Evolutionary conservation across 805 yeast genomes (phyloP).

Genomic region (Candida succiphila): DNA sequence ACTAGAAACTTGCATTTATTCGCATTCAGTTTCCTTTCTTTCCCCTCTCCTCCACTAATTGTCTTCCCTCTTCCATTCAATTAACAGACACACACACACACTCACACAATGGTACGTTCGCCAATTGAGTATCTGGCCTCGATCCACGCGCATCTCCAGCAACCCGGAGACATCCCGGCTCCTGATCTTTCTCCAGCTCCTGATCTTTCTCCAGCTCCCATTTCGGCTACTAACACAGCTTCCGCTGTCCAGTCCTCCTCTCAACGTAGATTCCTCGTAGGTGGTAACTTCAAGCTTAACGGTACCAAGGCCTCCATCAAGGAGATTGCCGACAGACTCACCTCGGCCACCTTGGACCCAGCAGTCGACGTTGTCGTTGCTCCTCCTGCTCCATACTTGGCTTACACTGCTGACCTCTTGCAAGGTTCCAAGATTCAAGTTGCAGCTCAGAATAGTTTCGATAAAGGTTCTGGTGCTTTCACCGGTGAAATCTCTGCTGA

Average conservation of each 20-base stretch:
- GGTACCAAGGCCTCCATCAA: slow-evolving; percentile 83
- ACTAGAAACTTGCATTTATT: too few species aligned
- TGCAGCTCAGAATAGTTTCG: slow-evolving; percentile 87
- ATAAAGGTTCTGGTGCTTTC: slow-evolving; percentile 90
- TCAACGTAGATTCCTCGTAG: slow-evolving; percentile 67
- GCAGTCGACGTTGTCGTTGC: slow-evolving; percentile 89
- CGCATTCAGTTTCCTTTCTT: neutral
- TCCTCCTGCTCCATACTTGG: slow-evolving; percentile 92
- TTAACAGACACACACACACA: too few species aligned
- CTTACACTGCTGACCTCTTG: slow-evolving; percentile 59
- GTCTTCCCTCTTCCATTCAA: too few species aligned
- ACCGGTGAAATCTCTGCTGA: slow-evolving; percentile 94
- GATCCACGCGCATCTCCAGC: neutral
- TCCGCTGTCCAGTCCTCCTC: slow-evolving; percentile 10
- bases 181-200: neutral
- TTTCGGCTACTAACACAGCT: neutral
- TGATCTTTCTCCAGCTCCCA: neutral
- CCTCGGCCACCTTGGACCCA: slow-evolving; percentile 63
- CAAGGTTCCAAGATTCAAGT: slow-evolving; percentile 66
- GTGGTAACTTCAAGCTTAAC: slow-evolving; percentile 99
- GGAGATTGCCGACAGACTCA: slow-evolving; percentile 74
- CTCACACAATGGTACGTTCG: slow-evolving; percentile 1
- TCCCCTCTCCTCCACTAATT: neutral
- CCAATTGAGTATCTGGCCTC: neutral
- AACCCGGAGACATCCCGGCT: neutral